Base-by-base conservation (phyloP, 106 monocot genomes). In the Dioscorea dumetorum region DNA sequence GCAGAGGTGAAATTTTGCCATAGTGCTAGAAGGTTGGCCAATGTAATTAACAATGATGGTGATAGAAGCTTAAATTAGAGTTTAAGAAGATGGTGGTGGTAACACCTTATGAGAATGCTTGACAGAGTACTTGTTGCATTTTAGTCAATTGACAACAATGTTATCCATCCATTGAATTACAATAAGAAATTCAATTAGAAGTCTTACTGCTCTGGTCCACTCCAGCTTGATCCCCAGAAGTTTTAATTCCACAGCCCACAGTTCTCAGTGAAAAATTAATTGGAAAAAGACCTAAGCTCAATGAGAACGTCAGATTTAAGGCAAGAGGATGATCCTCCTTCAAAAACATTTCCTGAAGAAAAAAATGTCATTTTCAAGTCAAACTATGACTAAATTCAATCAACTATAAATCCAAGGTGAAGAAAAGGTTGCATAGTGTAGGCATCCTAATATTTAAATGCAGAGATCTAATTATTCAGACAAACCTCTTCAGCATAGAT, bases 211-310 rank as follows among this genome's bases (percentile, higher is more conserved):
- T 87, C 48, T 86, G 74, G 48, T 92, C 92, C 61, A 70, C 68
- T 76, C 88, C 73, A 70, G 71, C 86, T 77, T 78, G 65, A 67
- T 88, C 72, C 41, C 86, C 85, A 60, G 84, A 79, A 50, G 51
- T 67, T 84, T 92, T 89, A 64, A 97, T 80, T 68, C 97, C 89
- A 87, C 97, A 97, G 13, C 84, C 92, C 68, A 74, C 76, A 56
- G 97, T 97, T 64, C 63, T 72, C 49, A 97, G 57, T 24, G 97
- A 89, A 17, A 97, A 74, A 58, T 69, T 75, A 41, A 84, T 66
- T 10, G 92, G 97, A 68, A 92, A 72, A 79, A 97, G 67, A 31
- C 97, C 97, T 63, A 97, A 74, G 75, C 97, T 90, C 51, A 92
- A 58, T 57, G 91, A 69, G 64, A 89, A 97, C 22, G 89, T 78